Conservation (phyloP, 2,329 filamentous ascomycete genomes). For the Sclerotinia glacialis region DNA sequence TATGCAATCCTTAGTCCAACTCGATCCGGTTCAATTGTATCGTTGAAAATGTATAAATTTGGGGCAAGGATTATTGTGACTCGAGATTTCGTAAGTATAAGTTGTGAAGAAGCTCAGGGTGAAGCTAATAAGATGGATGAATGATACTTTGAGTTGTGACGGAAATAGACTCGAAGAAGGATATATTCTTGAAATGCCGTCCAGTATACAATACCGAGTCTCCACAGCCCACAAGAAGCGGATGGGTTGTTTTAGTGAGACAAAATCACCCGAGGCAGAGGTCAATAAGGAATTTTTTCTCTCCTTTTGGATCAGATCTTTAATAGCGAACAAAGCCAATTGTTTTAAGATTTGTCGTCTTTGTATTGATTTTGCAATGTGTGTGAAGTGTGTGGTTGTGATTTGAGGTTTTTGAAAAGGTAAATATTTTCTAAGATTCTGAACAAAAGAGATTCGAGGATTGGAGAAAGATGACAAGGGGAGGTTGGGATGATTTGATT, state of each 20-base stretch:
- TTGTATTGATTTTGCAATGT: background rate
- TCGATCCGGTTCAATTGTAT: background rate
- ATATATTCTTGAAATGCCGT: slow-evolving; percentile 14
- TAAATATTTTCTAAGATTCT: background rate
- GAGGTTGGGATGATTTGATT: background rate
- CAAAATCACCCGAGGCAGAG: slow-evolving; percentile 7
- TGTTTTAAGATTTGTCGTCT: slow-evolving; percentile 1
- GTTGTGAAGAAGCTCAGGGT: background rate
- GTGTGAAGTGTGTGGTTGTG: background rate
- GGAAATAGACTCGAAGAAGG: slow-evolving; percentile 11
- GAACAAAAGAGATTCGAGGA: background rate
- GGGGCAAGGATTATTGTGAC: slow-evolving; percentile 14
- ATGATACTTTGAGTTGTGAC: slow-evolving; percentile 6
- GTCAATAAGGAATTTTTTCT: background rate
- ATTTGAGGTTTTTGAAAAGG: background rate
- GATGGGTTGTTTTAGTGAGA: slow-evolving; percentile 11
- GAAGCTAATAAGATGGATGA: slow-evolving; percentile 3
- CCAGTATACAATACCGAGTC: slow-evolving; percentile 13
- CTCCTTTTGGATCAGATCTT: background rate
- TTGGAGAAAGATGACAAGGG: background rate
- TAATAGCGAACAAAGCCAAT: slow-evolving; percentile 8
- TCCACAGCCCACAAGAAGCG: slow-evolving; percentile 9
- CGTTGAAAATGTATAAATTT: background rate
- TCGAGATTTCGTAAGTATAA: background rate
- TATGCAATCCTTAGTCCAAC: slow-evolving; percentile 11